Conservation (phyloP, 2,329 filamentous ascomycete genomes). For the Colletotrichum sp. region DNA sequence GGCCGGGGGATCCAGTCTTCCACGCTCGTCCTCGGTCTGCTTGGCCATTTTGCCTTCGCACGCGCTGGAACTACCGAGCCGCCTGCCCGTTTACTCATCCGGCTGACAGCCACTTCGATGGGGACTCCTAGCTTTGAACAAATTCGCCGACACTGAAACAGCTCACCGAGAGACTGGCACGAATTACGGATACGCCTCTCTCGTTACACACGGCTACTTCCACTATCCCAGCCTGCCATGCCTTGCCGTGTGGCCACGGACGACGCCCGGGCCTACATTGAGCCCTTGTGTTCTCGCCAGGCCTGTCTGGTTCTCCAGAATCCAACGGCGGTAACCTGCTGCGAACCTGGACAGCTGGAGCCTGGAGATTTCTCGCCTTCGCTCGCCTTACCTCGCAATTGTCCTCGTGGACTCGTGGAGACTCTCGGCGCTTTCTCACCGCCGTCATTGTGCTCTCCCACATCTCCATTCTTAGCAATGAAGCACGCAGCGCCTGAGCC, state of each 20-base stretch:
- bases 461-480: not conserved
- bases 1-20: not conserved
- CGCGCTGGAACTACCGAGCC: not conserved
- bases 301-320: not conserved
- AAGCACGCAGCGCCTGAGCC: not conserved
- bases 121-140: not conserved
- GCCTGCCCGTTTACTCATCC: not conserved
- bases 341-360: conserved; percentile 4
- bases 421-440: conserved; percentile 19
- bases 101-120: not conserved
- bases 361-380: not conserved
- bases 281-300: not conserved
- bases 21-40: not conserved
- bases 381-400: conserved; percentile 3
- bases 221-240: conserved; percentile 8
- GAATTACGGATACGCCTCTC: conserved; percentile 3
- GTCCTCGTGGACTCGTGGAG: conserved; percentile 20
- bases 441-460: conserved; percentile 11
- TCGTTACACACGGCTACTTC: conserved; percentile 3
- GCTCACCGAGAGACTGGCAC: conserved; percentile 10
- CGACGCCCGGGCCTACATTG: conserved; percentile 10
- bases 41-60: conserved; percentile 11
- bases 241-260: not conserved
- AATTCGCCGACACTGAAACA: conserved; percentile 9
- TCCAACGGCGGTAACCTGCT: not conserved